Conservation (phyloP, 129 eudicot species). For the Pulicaria dysenterica region DNA sequence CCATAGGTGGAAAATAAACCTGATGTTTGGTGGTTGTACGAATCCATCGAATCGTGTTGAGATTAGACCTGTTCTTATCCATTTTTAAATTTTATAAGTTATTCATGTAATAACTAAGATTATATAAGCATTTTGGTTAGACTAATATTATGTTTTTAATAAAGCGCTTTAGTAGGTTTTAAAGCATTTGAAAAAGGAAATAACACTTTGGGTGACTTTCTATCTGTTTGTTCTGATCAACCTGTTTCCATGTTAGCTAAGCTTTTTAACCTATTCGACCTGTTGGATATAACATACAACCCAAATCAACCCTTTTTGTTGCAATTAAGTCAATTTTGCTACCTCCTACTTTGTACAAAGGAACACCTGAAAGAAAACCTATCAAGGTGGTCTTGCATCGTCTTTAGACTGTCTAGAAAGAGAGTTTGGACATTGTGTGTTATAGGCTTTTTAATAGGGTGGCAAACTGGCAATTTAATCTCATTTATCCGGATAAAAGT, state of each 20-base stretch:
- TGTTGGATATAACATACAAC: background rate
- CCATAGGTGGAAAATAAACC: background rate
- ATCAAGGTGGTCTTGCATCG: background rate
- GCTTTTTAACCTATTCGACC: background rate
- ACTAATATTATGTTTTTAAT: background rate
- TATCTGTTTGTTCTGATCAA: background rate
- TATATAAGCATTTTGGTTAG: no score
- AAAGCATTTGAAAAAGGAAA: background rate
- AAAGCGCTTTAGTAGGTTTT: background rate
- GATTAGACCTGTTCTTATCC: background rate
- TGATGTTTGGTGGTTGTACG: background rate
- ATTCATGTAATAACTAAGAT: no score
- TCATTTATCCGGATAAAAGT: background rate
- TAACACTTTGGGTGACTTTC: background rate
- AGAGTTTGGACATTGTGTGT: background rate
- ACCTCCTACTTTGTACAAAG: background rate
- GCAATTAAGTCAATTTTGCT: background rate
- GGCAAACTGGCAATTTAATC: background rate
- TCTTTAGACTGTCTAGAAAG: background rate
- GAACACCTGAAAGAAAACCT: background rate
- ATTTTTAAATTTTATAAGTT: background rate
- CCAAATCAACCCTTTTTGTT: background rate
- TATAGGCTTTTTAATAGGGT: background rate
- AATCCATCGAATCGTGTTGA: background rate
- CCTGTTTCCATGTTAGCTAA: background rate